Evolutionary conservation across 2,329 filamentous ascomycete genomes (phyloP).

Genomic region (Hymenoscyphus occultus): DNA sequence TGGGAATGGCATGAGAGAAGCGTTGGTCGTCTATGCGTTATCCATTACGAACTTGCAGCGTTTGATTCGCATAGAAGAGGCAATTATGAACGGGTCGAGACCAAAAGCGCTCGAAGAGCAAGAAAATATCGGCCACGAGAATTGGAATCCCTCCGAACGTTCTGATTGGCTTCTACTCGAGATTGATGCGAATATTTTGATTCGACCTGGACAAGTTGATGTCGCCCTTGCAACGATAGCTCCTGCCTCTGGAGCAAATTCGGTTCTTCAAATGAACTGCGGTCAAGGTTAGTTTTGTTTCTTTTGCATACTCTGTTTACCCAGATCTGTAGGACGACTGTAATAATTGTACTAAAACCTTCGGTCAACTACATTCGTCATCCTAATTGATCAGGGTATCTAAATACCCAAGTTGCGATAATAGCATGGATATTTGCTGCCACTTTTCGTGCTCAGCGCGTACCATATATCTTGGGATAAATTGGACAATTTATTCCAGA

Average conservation of each 20-base stretch:
- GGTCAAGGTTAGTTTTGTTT: conserved; percentile 49
- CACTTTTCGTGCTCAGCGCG: no score
- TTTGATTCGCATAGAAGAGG: conserved; percentile 43
- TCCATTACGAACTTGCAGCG: conserved; percentile 43
- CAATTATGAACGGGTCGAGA: conserved; percentile 32
- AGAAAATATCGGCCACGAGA: conserved; percentile 40
- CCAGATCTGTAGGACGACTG: background rate
- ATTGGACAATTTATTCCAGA: no score
- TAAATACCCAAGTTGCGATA: no score
- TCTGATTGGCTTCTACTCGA: conserved; percentile 67
- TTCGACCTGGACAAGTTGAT: conserved; percentile 59
- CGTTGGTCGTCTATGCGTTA: conserved; percentile 41
- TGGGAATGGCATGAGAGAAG: conserved; percentile 37
- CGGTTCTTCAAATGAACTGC: conserved; percentile 66
- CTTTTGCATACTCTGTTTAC: background rate
- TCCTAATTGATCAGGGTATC: conserved; percentile 4
- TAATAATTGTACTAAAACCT: background rate
- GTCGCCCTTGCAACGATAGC: conserved; percentile 60
- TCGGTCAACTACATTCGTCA: background rate
- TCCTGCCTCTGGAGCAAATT: conserved; percentile 51
- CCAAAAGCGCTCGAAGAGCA: conserved; percentile 40
- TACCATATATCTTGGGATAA: no score
- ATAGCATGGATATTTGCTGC: no score
- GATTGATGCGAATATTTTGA: conserved; percentile 61
- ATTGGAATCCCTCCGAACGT: conserved; percentile 39